Base-by-base conservation (phyloP, 2,329 filamentous ascomycete species). In the Penicillium rolfsii region DNA sequence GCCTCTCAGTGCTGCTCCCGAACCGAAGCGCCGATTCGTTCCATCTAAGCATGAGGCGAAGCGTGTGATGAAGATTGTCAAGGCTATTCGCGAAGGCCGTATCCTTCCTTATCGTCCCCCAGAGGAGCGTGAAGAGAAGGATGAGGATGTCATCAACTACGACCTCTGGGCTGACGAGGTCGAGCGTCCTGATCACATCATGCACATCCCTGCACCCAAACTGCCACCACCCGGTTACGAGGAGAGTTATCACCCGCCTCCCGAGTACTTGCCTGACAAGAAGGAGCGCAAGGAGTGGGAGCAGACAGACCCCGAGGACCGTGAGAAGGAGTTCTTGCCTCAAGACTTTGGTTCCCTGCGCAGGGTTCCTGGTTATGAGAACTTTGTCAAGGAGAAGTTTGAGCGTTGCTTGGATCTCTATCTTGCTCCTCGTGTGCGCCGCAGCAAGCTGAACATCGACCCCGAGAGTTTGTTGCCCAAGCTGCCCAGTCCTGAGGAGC, bases 31-130 rank as follows among this genome's bases (percentile, higher is more conserved):
- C 65, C 89, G 95, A 70, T 99, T 98, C 76, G 81, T 99, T 9
- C 95, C 96, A 6, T 98, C 94, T 50, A 98, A 97, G 79, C 92
- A 99, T 76, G 95, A 99, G 78, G 90, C 91, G 35, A 97, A 97
- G 82, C 87, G 93, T 59, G 87, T 99, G 55, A 97, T 97, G 87
- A 98, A 99, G 81, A 88, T 99, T 71, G 95, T 98, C 57, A 92
- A 91, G 72, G 95, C 95, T 40, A 99, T 99, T 69, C 88, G 90
- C 66, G 94, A 98, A 78, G 95, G 96, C 38, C 88, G 93, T 53
- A 98, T 99, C 67, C 81, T 96, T 71, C 96, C 96, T 4, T 96
- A 96, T 80, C 92, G 89, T 74, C 87, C 92, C 4, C 87, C 88
- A 0, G 84, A 87, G 71, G 90, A 91, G 69, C 85, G 88, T 64